Base-by-base conservation (phyloP, 176 grass and related monocot species). In the Alloteropsis semialata region DNA sequence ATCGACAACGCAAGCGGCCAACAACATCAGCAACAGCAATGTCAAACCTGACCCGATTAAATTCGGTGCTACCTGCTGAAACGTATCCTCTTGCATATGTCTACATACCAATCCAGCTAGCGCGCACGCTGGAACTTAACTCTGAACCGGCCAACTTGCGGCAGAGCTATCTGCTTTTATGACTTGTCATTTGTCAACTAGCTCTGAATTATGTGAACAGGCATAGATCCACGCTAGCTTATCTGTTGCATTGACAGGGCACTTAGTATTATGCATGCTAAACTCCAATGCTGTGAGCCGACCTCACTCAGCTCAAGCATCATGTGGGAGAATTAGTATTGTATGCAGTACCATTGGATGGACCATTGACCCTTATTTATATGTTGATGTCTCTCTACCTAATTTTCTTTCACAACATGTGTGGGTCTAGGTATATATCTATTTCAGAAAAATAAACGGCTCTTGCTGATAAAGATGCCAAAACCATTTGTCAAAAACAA, bases 111-210 rank as follows among this genome's bases (percentile, higher is more conserved):
- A 32, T 57, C 45, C 77, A 67, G 14, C 69, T 25, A 56, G 17
- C 37, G 17, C 37, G 37, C 59, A 57, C 34, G 21, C 49, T 6
- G 45, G 41, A 80, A 33, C 6, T 32, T 44, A 16, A 28, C 7
- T 36, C 18, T 57, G 54, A 57, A 30, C 25, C 25, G 25, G 69
- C 37, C 77, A 65, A 86, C 67, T 74, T 86, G 84, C 45, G 2
- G 25, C 56, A 65, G 50, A 79, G 54, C 77, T n/a, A 44, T 89
- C 82, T n/a, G 46, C 70, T 79, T 55, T 89, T 62, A 81, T 75
- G 32, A 61, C 34, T 36, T 17, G 54, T 71, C 55, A 85, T 76
- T 76, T 74, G 71, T 85, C 87, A 81, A 81, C 77, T 77, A 50
- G 77, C 57, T 76, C 55, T 46, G 48, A 70, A 77, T 53, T n/a